phyloP scores from a whole-genome alignment of 257 asterid species.

The Ajuga chamaepitys region DNA sequence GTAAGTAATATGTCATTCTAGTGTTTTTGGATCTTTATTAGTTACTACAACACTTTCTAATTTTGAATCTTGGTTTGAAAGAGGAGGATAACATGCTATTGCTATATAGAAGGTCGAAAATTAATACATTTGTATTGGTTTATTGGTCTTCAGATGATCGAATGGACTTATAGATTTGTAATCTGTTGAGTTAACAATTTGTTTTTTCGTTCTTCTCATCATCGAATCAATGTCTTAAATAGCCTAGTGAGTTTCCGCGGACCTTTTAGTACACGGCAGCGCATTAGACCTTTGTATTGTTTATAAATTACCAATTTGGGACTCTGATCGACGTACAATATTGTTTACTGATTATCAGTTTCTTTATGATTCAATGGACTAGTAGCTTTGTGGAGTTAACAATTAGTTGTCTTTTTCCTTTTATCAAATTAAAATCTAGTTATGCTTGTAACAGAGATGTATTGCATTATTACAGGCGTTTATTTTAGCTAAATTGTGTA shows the following conservation, averaged over 20 bases:
- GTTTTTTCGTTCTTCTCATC: not conserved
- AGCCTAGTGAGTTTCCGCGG: too few relatives aligned
- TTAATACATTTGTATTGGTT: not conserved
- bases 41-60: not conserved
- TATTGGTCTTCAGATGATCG: not conserved
- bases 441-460: not conserved
- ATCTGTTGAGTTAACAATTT: not conserved
- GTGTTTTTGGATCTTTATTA: not conserved
- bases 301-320: not conserved
- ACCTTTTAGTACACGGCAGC: too few relatives aligned
- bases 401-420: too few relatives aligned
- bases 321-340: not conserved
- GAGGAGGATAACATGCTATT: not conserved
- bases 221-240: not conserved
- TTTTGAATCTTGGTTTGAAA: not conserved
- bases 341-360: too few relatives aligned
- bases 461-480: not conserved
- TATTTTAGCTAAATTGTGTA: not conserved
- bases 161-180: not conserved
- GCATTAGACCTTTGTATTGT: not conserved
- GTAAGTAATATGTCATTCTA: constrained; percentile 33
- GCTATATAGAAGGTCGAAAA: not conserved
- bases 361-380: too few relatives aligned
- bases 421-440: not conserved
- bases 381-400: too few relatives aligned